These are phyloP conservation scores for Fusarium armeniacum DNA, from an alignment of 2,329 filamentous ascomycete species.

Conservation along the genomic window DNA sequence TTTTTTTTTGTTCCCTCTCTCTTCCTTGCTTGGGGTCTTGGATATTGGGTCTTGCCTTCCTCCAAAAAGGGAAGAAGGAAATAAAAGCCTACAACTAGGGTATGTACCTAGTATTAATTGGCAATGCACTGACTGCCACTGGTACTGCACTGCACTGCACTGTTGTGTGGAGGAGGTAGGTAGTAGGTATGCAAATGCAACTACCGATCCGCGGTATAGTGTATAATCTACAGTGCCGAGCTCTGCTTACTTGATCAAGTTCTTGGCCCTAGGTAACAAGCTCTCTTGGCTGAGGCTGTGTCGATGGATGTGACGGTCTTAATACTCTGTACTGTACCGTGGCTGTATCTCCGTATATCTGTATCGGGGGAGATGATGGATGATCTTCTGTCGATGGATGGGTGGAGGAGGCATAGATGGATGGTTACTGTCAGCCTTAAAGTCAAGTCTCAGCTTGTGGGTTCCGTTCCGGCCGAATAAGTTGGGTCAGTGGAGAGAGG, in stretches of 20 bases:
- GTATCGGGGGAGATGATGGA: background rate
- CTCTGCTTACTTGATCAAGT: conserved; percentile 15
- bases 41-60: background rate
- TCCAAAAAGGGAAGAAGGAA: background rate
- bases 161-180: background rate
- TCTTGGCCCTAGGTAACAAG: conserved; percentile 26
- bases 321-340: background rate
- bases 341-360: background rate
- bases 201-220: conserved; percentile 16
- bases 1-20: background rate
- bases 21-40: background rate
- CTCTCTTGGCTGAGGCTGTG: conserved; percentile 34
- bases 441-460: conserved; percentile 36
- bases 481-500: background rate
- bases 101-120: background rate
- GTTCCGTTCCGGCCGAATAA: background rate
- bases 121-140: background rate
- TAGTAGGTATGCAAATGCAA: conserved; percentile 11
- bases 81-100: background rate
- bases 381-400: conserved; percentile 10
- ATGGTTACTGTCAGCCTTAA: conserved; percentile 37
- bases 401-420: conserved; percentile 5
- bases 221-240: conserved; percentile 11
- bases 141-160: background rate
- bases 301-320: conserved; percentile 24